Conservation (phyloP, 805 yeast genomes). For the Saturnispora gosingensis region DNA sequence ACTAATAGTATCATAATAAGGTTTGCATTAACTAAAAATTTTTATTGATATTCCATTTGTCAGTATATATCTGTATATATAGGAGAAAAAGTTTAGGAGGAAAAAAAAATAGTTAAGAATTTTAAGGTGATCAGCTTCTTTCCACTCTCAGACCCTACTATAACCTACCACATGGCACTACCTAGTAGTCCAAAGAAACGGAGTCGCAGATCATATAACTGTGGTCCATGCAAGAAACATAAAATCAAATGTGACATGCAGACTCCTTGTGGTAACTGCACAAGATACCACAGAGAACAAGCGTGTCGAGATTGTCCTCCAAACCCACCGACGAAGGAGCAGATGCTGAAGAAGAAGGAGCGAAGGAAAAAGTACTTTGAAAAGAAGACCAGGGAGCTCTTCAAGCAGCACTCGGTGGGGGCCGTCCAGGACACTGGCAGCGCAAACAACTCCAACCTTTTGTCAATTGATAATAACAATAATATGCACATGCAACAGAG, state of each 20-base stretch:
- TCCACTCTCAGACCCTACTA: not conserved
- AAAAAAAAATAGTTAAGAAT: not conserved
- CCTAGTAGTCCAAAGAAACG: slow-evolving; percentile 20
- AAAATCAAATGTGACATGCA: slow-evolving; percentile 45
- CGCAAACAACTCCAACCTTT: not conserved
- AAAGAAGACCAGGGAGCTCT: slow-evolving; percentile 2
- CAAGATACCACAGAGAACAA: slow-evolving; percentile 10
- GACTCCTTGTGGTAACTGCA: slow-evolving; percentile 40
- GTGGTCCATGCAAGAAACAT: slow-evolving; percentile 47
- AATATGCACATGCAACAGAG: not conserved
- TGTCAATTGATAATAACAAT: not conserved
- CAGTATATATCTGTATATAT: not conserved
- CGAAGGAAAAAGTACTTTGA: slow-evolving; percentile 13
- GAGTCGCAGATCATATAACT: slow-evolving; percentile 42
- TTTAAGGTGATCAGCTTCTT: not conserved
- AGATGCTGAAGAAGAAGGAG: slow-evolving; percentile 11
- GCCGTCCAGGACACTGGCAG: not conserved
- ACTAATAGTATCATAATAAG: not conserved
- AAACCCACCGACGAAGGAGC: slow-evolving; percentile 18
- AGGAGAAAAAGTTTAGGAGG: not conserved
- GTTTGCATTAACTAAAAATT: not conserved
- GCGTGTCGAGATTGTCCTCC: slow-evolving; percentile 15
- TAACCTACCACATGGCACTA: not conserved
- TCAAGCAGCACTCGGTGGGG: not conserved
- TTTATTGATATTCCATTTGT: not conserved